These are phyloP conservation scores for Fraxinus sp. DNA, from an alignment of 305 asterid species.

Conservation along the genomic window DNA sequence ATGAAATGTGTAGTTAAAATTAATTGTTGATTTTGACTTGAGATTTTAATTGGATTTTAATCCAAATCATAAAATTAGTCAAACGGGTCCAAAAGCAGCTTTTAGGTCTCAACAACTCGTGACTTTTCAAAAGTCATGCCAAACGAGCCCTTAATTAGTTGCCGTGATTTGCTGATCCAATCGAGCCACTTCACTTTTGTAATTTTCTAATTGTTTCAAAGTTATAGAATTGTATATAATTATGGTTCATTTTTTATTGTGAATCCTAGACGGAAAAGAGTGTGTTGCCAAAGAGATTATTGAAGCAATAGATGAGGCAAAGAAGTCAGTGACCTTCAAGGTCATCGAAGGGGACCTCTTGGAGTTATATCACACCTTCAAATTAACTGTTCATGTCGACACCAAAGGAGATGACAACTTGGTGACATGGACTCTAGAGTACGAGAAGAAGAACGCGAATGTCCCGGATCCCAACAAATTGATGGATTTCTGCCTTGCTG, in stretches of 20 bases:
- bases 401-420: constrained; percentile 27
- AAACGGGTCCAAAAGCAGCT: no score
- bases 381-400: constrained; percentile 27
- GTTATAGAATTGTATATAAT: background rate
- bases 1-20: no score
- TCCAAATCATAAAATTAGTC: no score
- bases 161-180: background rate
- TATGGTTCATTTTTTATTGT: background rate
- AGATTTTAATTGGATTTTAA: no score
- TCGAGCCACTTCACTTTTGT: background rate
- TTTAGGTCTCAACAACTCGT: no score
- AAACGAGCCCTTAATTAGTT: no score
- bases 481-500: constrained; percentile 28
- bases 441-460: constrained; percentile 25
- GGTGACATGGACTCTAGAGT: constrained; percentile 31
- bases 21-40: no score
- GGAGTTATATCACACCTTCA: constrained; percentile 34
- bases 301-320: constrained; percentile 39
- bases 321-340: constrained; percentile 30
- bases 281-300: constrained; percentile 30
- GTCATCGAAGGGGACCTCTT: constrained; percentile 37
- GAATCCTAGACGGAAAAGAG: constrained; percentile 24
- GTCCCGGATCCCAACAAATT: constrained; percentile 26
- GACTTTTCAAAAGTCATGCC: no score
- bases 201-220: background rate